A percentile compares a stretch with the other conserved stretches of the same genome.
Conservation (phyloP, 306 rosid genomes). For the Vigna radiata region DNA sequence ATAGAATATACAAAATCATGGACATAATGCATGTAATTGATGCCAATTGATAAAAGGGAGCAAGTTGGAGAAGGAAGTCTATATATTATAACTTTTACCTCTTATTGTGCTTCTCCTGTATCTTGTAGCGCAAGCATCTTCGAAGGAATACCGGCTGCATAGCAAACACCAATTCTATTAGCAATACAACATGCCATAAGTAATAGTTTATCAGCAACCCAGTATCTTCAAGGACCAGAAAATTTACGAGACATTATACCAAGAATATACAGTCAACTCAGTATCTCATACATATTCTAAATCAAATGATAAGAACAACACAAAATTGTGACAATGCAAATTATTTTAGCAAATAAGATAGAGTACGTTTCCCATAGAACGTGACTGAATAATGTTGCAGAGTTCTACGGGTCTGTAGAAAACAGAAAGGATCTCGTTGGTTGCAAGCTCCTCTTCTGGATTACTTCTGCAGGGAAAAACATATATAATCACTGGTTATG, state of each 20-base stretch:
- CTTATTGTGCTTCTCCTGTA: constrained; percentile 69
- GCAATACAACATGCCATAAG: constrained; percentile 19
- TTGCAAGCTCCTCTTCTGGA: constrained; percentile 67
- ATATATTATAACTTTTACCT: constrained; percentile 54
- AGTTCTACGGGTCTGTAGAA: constrained; percentile 88
- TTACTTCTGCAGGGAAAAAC: constrained; percentile 51
- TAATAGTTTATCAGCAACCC: not conserved
- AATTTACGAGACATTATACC: not conserved
- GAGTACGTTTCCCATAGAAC: constrained; percentile 64
- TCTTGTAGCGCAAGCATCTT: constrained; percentile 74
- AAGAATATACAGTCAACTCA: constrained; percentile 18
- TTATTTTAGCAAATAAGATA: constrained; percentile 6
- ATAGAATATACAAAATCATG: not conserved
- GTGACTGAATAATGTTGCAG: constrained; percentile 75
- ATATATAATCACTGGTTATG: constrained; percentile 9
- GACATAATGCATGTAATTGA: constrained; percentile 3
- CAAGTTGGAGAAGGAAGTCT: not conserved
- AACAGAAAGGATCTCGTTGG: constrained; percentile 71
- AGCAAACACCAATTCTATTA: constrained; percentile 32
- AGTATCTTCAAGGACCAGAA: not conserved
- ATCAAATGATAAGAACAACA: not conserved
- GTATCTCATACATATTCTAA: constrained; percentile 2
- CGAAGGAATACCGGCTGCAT: constrained; percentile 75
- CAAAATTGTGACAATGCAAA: not conserved
- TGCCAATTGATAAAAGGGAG: not conserved